These are phyloP conservation scores for Aspergillus persii DNA, from an alignment of 2,329 filamentous ascomycete species.

Conservation along the genomic window DNA sequence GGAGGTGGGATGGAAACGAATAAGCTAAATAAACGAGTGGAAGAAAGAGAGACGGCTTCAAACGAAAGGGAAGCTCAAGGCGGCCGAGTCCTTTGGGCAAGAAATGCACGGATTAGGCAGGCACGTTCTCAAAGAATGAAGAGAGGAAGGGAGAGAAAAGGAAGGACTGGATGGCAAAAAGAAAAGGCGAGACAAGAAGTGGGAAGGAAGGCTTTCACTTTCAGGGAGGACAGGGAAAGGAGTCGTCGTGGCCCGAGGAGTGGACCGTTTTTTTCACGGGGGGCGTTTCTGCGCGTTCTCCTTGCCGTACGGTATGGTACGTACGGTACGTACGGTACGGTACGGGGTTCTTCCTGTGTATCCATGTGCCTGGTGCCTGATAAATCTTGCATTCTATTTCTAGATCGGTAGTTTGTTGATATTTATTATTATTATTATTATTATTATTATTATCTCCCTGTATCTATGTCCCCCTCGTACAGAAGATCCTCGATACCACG, in stretches of 20 bases:
- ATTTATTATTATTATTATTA: no score
- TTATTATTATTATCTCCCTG: no score
- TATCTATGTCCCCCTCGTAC: no score
- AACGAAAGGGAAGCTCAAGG: slow-evolving; percentile 33
- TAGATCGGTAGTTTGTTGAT: no score
- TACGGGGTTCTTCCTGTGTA: neutral
- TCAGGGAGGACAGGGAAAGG: slow-evolving; percentile 31
- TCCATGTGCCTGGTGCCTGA: no score
- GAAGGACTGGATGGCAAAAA: slow-evolving; percentile 18
- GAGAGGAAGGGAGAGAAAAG: slow-evolving; percentile 39
- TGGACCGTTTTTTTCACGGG: slow-evolving; percentile 17
- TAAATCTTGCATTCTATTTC: no score
- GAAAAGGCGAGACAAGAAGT: slow-evolving; percentile 13
- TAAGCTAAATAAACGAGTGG: slow-evolving; percentile 29
- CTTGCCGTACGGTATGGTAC: neutral
- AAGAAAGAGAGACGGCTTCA: slow-evolving; percentile 30
- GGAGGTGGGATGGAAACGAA: slow-evolving; percentile 9
- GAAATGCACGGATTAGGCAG: slow-evolving; percentile 33
- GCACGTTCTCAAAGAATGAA: slow-evolving; percentile 26
- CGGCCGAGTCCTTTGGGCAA: slow-evolving; percentile 14
- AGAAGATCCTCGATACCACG: no score
- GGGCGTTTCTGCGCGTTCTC: neutral
- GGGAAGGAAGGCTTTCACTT: slow-evolving; percentile 21
- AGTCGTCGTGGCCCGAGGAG: slow-evolving; percentile 27
- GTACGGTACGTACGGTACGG: neutral